Evolutionary conservation across 257 asterid species (phyloP).

Genomic region (Knoxia roxburghii): DNA sequence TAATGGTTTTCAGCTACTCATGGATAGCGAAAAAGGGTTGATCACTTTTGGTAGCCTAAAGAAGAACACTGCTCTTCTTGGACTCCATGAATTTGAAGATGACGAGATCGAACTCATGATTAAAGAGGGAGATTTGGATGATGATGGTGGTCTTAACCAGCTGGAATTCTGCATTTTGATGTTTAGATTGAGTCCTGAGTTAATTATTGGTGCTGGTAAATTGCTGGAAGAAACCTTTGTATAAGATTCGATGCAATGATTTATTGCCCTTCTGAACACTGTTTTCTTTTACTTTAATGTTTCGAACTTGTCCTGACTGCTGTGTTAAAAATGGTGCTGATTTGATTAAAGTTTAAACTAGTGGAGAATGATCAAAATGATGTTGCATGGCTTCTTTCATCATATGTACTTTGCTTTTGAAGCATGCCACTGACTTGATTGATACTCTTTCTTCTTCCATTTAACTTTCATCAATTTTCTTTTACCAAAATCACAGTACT

Average conservation of each 20-base stretch:
- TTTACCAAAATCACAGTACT: neutral
- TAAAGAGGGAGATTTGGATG: slow-evolving; percentile 21
- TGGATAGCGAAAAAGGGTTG: slow-evolving; percentile 16
- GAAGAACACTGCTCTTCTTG: slow-evolving; percentile 18
- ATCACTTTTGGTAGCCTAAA: slow-evolving; percentile 21
- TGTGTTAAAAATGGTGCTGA: neutral
- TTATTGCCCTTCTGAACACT: slow-evolving; percentile 2
- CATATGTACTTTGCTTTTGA: neutral
- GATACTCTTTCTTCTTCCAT: neutral
- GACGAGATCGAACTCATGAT: slow-evolving; percentile 17
- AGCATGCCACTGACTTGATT: slow-evolving; percentile 7
- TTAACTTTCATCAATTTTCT: neutral
- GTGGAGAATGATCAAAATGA: neutral
- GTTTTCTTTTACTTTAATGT: neutral
- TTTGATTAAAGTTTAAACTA: neutral
- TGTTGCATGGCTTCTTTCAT: slow-evolving; percentile 2
- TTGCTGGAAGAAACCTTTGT: slow-evolving; percentile 7
- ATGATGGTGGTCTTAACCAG: slow-evolving; percentile 22
- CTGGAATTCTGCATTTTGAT: slow-evolving; percentile 25
- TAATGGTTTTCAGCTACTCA: slow-evolving; percentile 17
- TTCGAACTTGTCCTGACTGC: neutral
- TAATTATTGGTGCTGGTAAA: slow-evolving; percentile 8
- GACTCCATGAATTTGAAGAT: slow-evolving; percentile 21
- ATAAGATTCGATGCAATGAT: slow-evolving; percentile 9
- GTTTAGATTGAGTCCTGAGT: slow-evolving; percentile 29